Conservation (phyloP, 2,329 filamentous ascomycete genomes). For the Neonectria coccinea region DNA sequence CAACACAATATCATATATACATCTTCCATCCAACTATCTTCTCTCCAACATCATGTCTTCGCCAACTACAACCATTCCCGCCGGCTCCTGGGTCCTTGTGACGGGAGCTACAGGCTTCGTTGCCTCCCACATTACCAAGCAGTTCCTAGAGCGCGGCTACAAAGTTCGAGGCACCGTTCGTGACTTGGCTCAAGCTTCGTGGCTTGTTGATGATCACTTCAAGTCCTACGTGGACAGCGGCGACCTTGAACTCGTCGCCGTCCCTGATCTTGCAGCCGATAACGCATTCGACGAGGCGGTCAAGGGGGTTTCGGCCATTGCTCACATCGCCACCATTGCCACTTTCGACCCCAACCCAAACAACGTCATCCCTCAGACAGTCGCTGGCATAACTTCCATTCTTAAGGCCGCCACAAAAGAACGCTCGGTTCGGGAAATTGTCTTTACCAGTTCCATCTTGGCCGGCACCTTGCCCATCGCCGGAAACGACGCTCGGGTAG, state of each 20-base stretch:
- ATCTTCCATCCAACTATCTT: not conserved
- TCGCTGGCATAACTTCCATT: conserved; percentile 52
- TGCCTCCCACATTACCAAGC: conserved; percentile 55
- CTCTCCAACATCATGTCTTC: conserved; percentile 11
- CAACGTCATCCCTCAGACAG: conserved; percentile 54
- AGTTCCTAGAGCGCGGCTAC: conserved; percentile 56
- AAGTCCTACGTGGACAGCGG: conserved; percentile 42
- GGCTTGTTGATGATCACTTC: conserved; percentile 51
- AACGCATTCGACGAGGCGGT: conserved; percentile 51
- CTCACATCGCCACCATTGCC: conserved; percentile 59
- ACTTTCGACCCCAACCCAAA: conserved; percentile 55
- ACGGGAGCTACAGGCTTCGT: conserved; percentile 61
- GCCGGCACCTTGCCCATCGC: conserved; percentile 20
- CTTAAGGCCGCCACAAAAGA: conserved; percentile 56
- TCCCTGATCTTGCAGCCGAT: conserved; percentile 52
- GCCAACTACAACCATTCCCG: conserved; percentile 33
- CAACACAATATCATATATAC: not conserved
- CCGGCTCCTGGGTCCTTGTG: conserved; percentile 54
- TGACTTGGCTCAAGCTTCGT: conserved; percentile 46
- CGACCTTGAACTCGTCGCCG: conserved; percentile 52
- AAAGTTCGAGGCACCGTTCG: conserved; percentile 60
- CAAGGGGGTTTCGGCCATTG: conserved; percentile 54
- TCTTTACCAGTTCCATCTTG: conserved; percentile 45
- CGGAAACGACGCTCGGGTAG: conserved; percentile 28
- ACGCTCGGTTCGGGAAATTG: conserved; percentile 51